These are phyloP conservation scores for Hippophae gyantsensis DNA, from an alignment of 306 rosid genomes.

Conservation along the genomic window DNA sequence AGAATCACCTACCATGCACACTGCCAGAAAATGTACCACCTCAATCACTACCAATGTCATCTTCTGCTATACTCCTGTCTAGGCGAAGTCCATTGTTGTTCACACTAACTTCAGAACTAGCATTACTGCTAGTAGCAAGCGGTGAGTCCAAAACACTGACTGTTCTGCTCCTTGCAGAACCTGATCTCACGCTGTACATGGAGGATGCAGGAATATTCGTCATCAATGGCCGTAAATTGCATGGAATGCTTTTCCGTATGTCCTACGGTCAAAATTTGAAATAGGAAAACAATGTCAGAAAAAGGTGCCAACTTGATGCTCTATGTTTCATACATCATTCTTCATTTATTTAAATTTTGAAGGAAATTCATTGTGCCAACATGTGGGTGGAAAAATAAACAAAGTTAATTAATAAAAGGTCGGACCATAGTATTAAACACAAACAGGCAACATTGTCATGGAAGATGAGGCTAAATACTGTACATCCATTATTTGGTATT, in stretches of 20 bases:
- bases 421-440: too few species aligned
- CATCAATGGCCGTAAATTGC: slow-evolving; percentile 80
- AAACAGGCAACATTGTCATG: too few species aligned
- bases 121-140: slow-evolving; percentile 89
- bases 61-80: slow-evolving; percentile 66
- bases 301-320: neutral
- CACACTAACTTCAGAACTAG: slow-evolving; percentile 86
- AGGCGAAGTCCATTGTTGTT: slow-evolving; percentile 80
- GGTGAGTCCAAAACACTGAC: slow-evolving; percentile 82
- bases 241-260: slow-evolving; percentile 84
- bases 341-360: too few species aligned
- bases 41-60: slow-evolving; percentile 67
- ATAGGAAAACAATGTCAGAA: slow-evolving; percentile 1
- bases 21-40: slow-evolving; percentile 64
- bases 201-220: slow-evolving; percentile 97
- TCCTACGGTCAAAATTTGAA: slow-evolving; percentile 44
- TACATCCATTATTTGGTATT: too few species aligned
- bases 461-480: too few species aligned
- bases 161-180: slow-evolving; percentile 72
- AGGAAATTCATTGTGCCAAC: neutral
- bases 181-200: slow-evolving; percentile 87
- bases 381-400: neutral
- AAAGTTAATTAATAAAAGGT: slow-evolving; percentile 1
- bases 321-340: neutral
- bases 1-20: slow-evolving; percentile 50